phyloP scores from a whole-genome alignment of 225 moss, liverwort and hornwort genomes.

The Physcomitrium patens region DNA sequence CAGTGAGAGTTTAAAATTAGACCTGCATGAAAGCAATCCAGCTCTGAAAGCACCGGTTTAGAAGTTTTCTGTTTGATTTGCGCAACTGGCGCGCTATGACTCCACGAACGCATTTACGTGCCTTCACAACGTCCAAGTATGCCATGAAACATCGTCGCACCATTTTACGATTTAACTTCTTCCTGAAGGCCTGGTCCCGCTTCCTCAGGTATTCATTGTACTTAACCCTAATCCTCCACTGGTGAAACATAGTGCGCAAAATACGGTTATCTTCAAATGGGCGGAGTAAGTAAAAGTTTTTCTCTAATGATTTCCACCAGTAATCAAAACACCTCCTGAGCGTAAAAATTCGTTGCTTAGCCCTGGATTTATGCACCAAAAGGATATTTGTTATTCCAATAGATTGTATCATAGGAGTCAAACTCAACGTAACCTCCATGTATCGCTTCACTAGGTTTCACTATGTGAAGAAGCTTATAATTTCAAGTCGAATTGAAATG shows the following conservation, averaged over 20 bases:
- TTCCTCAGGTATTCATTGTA: slow-evolving; percentile 39
- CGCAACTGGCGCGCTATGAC: slow-evolving; percentile 41
- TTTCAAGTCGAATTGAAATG: background rate
- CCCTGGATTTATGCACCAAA: slow-evolving; percentile 84
- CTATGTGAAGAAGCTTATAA: slow-evolving; percentile 5
- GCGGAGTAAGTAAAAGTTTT: slow-evolving; percentile 19
- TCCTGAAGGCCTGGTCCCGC: slow-evolving; percentile 28
- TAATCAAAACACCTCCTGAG: slow-evolving; percentile 43
- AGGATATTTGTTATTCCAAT: slow-evolving; percentile 40
- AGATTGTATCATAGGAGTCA: background rate
- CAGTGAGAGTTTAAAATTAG: background rate
- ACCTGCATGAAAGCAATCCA: slow-evolving; percentile 96
- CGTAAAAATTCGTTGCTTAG: slow-evolving; percentile 47
- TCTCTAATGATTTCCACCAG: slow-evolving; percentile 50
- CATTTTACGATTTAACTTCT: slow-evolving; percentile 35
- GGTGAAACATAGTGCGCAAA: slow-evolving; percentile 44
- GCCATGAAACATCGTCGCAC: slow-evolving; percentile 49
- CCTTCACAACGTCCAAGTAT: slow-evolving; percentile 40
- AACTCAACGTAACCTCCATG: background rate
- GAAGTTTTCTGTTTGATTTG: slow-evolving; percentile 38
- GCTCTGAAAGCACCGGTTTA: slow-evolving; percentile 62
- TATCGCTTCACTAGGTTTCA: background rate
- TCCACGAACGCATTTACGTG: slow-evolving; percentile 31
- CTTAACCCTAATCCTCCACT: slow-evolving; percentile 46
- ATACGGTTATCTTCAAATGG: slow-evolving; percentile 26